A percentile compares a stretch with the other conserved stretches of the same genome.
Conservation (phyloP, 495 filamentous ascomycete genomes). For the Hyaloscypha bicolor region DNA sequence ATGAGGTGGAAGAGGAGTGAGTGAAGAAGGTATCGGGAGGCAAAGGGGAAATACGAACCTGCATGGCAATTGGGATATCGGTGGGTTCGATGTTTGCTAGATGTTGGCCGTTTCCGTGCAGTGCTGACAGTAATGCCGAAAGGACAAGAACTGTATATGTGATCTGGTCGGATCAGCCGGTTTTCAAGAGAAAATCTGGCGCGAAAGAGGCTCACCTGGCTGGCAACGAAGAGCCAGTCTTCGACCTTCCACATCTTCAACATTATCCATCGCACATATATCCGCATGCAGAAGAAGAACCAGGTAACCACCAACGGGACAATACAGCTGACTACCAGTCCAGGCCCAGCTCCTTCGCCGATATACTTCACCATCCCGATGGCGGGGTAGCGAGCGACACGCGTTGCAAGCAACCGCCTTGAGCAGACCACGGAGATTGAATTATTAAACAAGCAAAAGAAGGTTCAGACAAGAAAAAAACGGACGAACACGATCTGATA, state of each 20-base stretch:
- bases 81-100: slow-evolving; percentile 3
- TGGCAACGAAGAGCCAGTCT: slow-evolving; percentile 25
- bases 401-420: not conserved
- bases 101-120: slow-evolving; percentile 21
- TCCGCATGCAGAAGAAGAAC: slow-evolving; percentile 17
- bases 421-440: not conserved
- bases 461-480: not conserved
- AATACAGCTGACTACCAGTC: slow-evolving; percentile 9
- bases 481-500: not conserved
- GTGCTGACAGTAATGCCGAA: slow-evolving; percentile 5
- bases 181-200: not conserved
- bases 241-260: slow-evolving; percentile 24
- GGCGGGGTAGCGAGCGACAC: not conserved
- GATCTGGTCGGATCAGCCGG: not conserved
- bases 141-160: not conserved
- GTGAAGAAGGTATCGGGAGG: not conserved
- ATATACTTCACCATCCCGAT: slow-evolving; percentile 6
- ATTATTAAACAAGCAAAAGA: not conserved
- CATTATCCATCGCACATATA: slow-evolving; percentile 16
- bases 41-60: slow-evolving; percentile 2
- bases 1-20: not conserved
- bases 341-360: slow-evolving; percentile 19
- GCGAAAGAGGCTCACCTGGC: slow-evolving; percentile 12
- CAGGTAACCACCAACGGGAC: slow-evolving; percentile 12
- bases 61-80: slow-evolving; percentile 24